A percentile compares a stretch with the other conserved stretches of the same genome.
Evolutionary conservation across 805 yeast genomes (phyloP).

Genomic region (Zygoascus tannicola): DNA sequence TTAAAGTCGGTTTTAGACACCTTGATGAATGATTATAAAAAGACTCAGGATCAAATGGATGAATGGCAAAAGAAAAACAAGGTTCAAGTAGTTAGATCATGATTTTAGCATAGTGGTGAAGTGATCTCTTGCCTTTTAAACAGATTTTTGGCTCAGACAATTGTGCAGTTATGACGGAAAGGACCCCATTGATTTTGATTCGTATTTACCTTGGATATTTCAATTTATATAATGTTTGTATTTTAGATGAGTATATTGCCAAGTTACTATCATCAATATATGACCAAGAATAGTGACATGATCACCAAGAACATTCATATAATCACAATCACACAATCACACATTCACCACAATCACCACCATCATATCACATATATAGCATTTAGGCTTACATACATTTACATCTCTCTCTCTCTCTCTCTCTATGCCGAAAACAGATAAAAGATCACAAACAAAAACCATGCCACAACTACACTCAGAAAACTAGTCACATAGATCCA

Average conservation of each 20-base stretch:
- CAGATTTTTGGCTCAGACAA: too few relatives aligned
- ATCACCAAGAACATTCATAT: too few relatives aligned
- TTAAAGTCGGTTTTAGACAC: constrained; percentile 33
- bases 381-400: too few relatives aligned
- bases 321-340: too few relatives aligned
- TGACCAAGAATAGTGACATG: too few relatives aligned
- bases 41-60: constrained; percentile 35
- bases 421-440: constrained; percentile 37
- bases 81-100: constrained; percentile 38
- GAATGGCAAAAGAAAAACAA: constrained; percentile 44
- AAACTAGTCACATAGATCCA: constrained; percentile 83
- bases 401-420: background rate
- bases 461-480: constrained; percentile 56
- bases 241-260: too few relatives aligned
- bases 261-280: too few relatives aligned
- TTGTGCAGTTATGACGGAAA: too few relatives aligned
- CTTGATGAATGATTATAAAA: constrained; percentile 32
- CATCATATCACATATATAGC: background rate
- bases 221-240: background rate
- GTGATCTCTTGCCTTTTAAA: too few relatives aligned
- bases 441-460: constrained; percentile 67
- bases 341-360: background rate
- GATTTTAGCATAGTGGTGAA: too few relatives aligned
- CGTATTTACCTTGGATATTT: background rate
- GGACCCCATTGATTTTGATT: too few relatives aligned